Evolutionary conservation across 192 early-diverging fungal species (phyloP).

Genomic region (Linnemannia elongata): DNA sequence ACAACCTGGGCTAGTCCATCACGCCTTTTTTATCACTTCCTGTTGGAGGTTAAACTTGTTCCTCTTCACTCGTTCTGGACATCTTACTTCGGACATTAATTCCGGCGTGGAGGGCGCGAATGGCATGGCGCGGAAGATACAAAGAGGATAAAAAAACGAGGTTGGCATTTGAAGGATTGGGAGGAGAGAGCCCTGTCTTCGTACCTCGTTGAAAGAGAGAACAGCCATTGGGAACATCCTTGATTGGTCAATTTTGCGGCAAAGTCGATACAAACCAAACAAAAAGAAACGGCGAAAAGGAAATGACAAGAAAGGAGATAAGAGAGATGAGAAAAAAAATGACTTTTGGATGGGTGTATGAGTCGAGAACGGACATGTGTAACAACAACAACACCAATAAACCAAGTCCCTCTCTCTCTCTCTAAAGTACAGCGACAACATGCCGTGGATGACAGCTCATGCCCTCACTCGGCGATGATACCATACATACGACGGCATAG

Average conservation of each 20-base stretch:
- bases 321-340: not conserved
- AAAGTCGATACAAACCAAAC: not conserved
- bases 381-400: not conserved
- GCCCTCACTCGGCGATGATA: not conserved
- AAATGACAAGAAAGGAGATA: not conserved
- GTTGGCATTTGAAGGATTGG: not conserved
- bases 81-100: not conserved
- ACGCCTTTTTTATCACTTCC: not conserved
- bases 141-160: not conserved
- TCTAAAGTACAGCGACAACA: not conserved
- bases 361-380: not conserved
- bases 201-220: not conserved
- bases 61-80: not conserved
- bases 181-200: not conserved
- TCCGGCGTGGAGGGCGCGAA: not conserved
- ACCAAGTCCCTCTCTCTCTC: not conserved
- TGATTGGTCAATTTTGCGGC: not conserved
- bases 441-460: not conserved
- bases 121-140: not conserved
- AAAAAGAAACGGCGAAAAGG: conserved; percentile 4
- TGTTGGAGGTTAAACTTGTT: not conserved
- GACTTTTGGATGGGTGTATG: not conserved
- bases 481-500: not conserved
- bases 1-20: not conserved
- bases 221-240: not conserved